Percentiles rank a stretch among this genome's conserved stretches.
These are phyloP conservation scores for Lentinula detonsa DNA, from an alignment of 768 basidiomycete genomes.

Conservation along the genomic window DNA sequence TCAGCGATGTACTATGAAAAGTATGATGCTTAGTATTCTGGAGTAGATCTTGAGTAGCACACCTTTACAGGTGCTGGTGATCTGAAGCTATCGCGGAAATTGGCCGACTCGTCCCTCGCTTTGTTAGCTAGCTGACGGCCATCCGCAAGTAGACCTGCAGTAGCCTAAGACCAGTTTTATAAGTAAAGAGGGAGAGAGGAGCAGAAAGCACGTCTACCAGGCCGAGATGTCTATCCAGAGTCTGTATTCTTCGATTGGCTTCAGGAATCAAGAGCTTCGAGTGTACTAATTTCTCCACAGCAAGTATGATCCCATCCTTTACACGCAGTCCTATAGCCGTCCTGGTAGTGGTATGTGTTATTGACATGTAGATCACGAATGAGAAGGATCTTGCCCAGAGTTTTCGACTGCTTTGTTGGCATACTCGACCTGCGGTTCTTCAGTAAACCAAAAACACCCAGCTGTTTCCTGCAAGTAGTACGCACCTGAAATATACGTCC, in stretches of 20 bases:
- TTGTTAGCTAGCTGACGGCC: slow-evolving; percentile 82
- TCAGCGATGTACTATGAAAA: slow-evolving; percentile 42
- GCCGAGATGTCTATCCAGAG: slow-evolving; percentile 90
- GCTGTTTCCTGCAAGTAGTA: neutral
- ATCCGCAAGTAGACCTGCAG: slow-evolving; percentile 91
- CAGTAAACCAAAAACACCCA: neutral
- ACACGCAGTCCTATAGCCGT: slow-evolving; percentile 95
- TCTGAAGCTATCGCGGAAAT: slow-evolving; percentile 67
- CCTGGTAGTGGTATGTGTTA: slow-evolving; percentile 30
- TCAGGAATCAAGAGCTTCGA: slow-evolving; percentile 93
- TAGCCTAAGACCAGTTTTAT: slow-evolving; percentile 51
- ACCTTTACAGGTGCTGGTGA: slow-evolving; percentile 79
- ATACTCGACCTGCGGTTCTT: slow-evolving; percentile 75
- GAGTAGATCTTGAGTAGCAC: slow-evolving; percentile 9
- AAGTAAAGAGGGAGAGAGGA: neutral
- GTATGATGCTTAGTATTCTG: neutral
- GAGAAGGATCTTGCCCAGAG: slow-evolving; percentile 62
- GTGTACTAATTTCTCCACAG: slow-evolving; percentile 97
- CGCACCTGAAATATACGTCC: slow-evolving; percentile 95
- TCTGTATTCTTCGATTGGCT: slow-evolving; percentile 89
- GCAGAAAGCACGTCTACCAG: slow-evolving; percentile 44
- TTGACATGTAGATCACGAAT: neutral
- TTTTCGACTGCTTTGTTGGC: slow-evolving; percentile 99
- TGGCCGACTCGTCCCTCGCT: slow-evolving; percentile 78
- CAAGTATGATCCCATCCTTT: slow-evolving; percentile 91